phyloP scores from a whole-genome alignment of 129 eudicot species.

The Helianthus tuberosus region DNA sequence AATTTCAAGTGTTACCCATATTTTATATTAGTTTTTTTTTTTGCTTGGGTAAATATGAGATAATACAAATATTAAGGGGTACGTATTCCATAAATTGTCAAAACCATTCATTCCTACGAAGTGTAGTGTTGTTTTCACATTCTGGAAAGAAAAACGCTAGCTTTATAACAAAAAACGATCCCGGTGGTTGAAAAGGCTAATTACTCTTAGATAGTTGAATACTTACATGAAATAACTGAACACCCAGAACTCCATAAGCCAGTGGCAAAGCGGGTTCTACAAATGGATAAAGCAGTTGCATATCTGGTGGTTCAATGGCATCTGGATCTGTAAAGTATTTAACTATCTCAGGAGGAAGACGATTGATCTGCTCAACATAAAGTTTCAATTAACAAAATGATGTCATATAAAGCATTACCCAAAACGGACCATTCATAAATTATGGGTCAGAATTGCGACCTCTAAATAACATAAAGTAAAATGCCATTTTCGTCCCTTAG shows the following conservation, averaged over 20 bases:
- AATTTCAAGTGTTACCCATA: too few species aligned
- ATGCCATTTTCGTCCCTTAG: too few species aligned
- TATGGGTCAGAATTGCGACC: background rate
- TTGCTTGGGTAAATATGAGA: background rate
- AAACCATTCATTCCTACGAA: background rate
- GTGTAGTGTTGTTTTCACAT: background rate
- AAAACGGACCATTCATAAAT: background rate
- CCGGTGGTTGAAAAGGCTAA: background rate
- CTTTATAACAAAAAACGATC: background rate
- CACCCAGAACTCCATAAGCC: conserved; percentile 95
- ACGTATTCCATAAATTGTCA: background rate
- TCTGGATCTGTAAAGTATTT: conserved; percentile 97
- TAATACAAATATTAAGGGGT: too few species aligned
- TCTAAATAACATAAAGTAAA: background rate
- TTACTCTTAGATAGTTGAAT: background rate
- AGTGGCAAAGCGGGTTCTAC: conserved; percentile 97
- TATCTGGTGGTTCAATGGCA: conserved; percentile 98
- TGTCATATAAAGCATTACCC: background rate
- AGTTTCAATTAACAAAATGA: conserved; percentile 18
- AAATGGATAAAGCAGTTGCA: conserved; percentile 84
- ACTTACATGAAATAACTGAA: conserved; percentile 87
- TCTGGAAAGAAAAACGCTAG: background rate
- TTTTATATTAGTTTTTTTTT: background rate
- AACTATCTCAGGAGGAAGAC: conserved; percentile 95
- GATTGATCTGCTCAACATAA: conserved; percentile 61